Base-by-base conservation (phyloP, 768 basidiomycete genomes). In the Hygrocybe punicea region DNA sequence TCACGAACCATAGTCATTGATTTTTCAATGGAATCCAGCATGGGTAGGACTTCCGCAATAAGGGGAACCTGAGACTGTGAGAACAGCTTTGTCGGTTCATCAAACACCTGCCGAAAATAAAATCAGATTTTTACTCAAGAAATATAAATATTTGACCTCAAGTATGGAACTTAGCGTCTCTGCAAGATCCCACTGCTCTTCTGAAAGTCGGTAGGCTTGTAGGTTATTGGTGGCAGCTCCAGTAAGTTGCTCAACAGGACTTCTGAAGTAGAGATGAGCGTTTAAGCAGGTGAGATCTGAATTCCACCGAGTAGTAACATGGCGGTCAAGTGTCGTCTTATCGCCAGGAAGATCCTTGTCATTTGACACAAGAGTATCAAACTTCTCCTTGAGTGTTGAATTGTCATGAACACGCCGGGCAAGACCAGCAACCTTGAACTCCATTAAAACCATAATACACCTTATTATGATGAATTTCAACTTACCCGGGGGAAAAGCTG, bases 401-500 rank as follows among this genome's bases (percentile, higher is more conserved):
- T 51, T 53, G 48, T 72, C 66, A 59, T 71, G 67, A 10, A 71
- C 59, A 23, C 60, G 52, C 8, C 58, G 55, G 10, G 70, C 66
- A 13, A 72, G 59, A 1, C 69, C 65, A 29, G 69, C 19, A 34
- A 66, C 66, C 53, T 52, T 57, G 2, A 29, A 29, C 29, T 29
- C 29, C 29, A 29, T 29, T 29, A 29, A 29, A 29, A 29, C 29
- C 29, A 29, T 29, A 4, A 29, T 29, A 29, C 29, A 29, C 8
- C 4, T 29, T 8, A 29, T 29, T 29, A 29, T 29, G 29, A 29
- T 29, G 29, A 29, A 29, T 29, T 29, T 29, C 29, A 29, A 29
- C 29, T 29, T 29, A 29, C 29, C 29, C 29, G 29, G 29, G 64
- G 66, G 51, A 67, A 63, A 8, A 69, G 19, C 24, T 46, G n/a